Base-by-base conservation (phyloP, 768 basidiomycete species). In the Phaffia tasmanica region DNA sequence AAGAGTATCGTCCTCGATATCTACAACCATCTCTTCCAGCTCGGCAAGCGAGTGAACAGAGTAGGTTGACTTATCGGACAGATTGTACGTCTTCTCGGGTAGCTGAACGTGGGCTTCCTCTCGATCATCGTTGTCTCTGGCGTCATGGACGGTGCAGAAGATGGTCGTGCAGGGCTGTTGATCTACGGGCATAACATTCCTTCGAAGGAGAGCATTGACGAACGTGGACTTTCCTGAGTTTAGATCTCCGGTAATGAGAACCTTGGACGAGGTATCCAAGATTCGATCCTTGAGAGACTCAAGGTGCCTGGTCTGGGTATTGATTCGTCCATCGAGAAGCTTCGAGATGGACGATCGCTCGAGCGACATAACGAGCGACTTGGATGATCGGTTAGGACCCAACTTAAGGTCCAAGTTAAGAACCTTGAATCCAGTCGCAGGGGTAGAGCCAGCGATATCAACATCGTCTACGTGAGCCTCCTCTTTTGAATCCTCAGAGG, bases 211-310 rank as follows among this genome's bases (percentile, higher is more conserved):
- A 5, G 94, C 89, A 74, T 99, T 99, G 75, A 99, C 90, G 74
- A 99, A 89, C 0, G 95, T 98, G 23, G 92, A 95, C 78, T 99
- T 99, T 72, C 95, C 95, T 47, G 95, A 88, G 75, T 99, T 99
- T 67, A 99, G 81, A 75, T 99, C 95, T 68, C 95, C 95, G 27
- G 95, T 98, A 67, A 99, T 91, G 70, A 99, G 84, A 59, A 99
- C 91, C 76, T 95, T 90, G 73, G 91, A 94, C 0, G 89, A 87
- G 7, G 85, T 90, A 76, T 97, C 93, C 75, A 87, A 81, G 18
- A 98, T 85, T 50, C 95, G 89, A 59, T 83, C 81, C 46, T 86
- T 86, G 69, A 99, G 85, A 71, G 86, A 87, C 68, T 86, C 82
- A 68, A 98, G 83, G 74, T 97, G 92, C 27, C 81, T 80, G 64